phyloP scores from a whole-genome alignment of 106 monocot genomes.

The Allium sativum region DNA sequence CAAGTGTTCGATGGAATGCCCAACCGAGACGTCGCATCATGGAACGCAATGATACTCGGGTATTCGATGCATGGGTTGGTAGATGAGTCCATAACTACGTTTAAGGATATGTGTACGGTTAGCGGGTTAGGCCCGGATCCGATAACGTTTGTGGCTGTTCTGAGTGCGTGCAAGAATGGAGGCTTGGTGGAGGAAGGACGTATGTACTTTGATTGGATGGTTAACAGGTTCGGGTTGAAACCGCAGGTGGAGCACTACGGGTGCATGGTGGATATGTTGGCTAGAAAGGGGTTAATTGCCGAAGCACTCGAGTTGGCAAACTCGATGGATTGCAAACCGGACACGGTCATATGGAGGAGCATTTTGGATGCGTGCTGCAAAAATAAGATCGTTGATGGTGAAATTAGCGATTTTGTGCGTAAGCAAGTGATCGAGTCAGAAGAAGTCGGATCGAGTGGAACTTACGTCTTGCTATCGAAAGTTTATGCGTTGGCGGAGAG shows the following conservation, averaged over 20 bases:
- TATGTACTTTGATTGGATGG: conserved; percentile 21
- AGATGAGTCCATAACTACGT: conserved; percentile 25
- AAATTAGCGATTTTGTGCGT: conserved; percentile 33
- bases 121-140: conserved; percentile 37
- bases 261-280: conserved; percentile 20
- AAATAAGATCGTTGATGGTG: conserved; percentile 12
- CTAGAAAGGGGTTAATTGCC: conserved; percentile 39
- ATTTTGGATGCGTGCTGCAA: conserved; percentile 65
- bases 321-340: conserved; percentile 47
- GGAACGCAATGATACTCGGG: conserved; percentile 59
- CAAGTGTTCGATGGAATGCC: conserved; percentile 63
- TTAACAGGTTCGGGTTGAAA: conserved; percentile 10
- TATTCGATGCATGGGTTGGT: conserved; percentile 37
- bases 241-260: conserved; percentile 35
- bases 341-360: conserved; percentile 70
- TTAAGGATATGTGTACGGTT: conserved; percentile 19
- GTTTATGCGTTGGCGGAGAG: conserved; percentile 55
- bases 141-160: conserved; percentile 53
- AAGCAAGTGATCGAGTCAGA: conserved; percentile 28
- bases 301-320: conserved; percentile 50
- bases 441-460: conserved; percentile 29
- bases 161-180: conserved; percentile 42
- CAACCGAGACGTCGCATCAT: conserved; percentile 36
- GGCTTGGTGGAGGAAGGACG: conserved; percentile 28
- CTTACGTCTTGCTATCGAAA: conserved; percentile 46